Evolutionary conservation across 2,329 filamentous ascomycete genomes (phyloP), one percentile per base, ranked within the genome.

Genomic region (Calcarisporium arbuscula): DNA sequence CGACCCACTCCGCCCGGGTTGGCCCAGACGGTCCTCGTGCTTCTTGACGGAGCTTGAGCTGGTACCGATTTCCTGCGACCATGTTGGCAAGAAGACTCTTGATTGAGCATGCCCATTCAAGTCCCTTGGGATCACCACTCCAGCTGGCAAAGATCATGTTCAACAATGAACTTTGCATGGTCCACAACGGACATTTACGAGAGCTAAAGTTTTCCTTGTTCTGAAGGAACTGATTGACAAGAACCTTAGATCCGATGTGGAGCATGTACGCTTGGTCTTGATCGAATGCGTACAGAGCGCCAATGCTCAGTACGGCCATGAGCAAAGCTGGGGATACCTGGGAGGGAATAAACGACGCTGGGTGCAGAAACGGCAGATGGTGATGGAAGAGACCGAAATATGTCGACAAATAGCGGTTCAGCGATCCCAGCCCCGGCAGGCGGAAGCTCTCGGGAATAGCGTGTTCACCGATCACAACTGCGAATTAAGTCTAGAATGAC

Each of bases 71-170:
- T 40, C 92, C 92, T 39, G 90, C 87, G 38, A 98, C 92, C 90
- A 98, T 96, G 64, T 96, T 96, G 47, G 90, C 90, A 32, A 98
- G 77, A 25, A 96, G 72, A 68, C 88, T 94, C 75, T 96, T 96
- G 64, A 98, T 96, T 3, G 92, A 96, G 61, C 90, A 96, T 22
- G 92, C 89, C 92, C 92, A 98, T 61, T 98, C 92, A 4, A 98
- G 73, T 23, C 92, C 92, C 63, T 95, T 96, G 22, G 92, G 84
- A 54, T 96, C 92, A 51, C 92, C 92, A 58, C 92, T 96, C 92
- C 92, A 98, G 69, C 89, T 96, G 36, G 92, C 88, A 58, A 98
- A 96, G 46, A 95, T 82, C 92, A 96, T 96, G 70, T 98, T 98
- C 39, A 98, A 70, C 35, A 98, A 68, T 4, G 89, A 94, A 58